Conservation (phyloP, 73 alveolate genomes). For the Blepharisma stoltei region DNA sequence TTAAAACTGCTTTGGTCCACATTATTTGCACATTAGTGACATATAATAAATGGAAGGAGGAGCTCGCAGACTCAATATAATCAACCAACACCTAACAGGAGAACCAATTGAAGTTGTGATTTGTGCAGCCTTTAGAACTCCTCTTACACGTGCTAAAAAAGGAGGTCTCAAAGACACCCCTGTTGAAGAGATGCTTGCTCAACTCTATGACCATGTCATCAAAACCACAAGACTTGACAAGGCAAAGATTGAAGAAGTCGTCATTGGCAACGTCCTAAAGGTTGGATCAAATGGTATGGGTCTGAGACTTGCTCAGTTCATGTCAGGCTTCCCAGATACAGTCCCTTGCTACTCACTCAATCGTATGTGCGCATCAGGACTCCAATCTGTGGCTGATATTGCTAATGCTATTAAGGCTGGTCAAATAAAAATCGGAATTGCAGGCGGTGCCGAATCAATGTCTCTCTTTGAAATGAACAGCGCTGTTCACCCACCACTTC, state of each 20-base stretch:
- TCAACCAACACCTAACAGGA: constrained; percentile 42
- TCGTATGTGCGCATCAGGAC: constrained; percentile 98
- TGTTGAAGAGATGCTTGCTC: constrained; percentile 90
- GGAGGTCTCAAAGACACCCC: constrained; percentile 96
- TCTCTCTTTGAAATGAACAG: constrained; percentile 91
- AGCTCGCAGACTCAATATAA: constrained; percentile 30
- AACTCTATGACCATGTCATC: constrained; percentile 78
- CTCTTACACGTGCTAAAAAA: constrained; percentile 95
- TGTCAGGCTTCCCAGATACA: constrained; percentile 92
- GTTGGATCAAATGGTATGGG: constrained; percentile 95
- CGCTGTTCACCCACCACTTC: constrained; percentile 89
- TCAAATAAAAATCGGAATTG: constrained; percentile 94
- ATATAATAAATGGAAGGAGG: constrained; percentile 12
- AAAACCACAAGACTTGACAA: constrained; percentile 82
- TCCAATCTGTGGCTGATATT: constrained; percentile 90
- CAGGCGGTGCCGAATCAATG: constrained; percentile 99
- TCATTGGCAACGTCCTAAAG: constrained; percentile 96
- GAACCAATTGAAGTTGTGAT: constrained; percentile 93
- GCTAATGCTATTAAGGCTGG: constrained; percentile 91
- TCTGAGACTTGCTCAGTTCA: constrained; percentile 93
- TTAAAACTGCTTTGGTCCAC: too few species aligned
- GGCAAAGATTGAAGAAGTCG: constrained; percentile 87
- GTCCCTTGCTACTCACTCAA: constrained; percentile 91
- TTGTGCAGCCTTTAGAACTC: constrained; percentile 96
- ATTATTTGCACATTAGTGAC: background rate